Conservation (phyloP, 805 yeast species). For the Zygotorulaspora florentina region DNA sequence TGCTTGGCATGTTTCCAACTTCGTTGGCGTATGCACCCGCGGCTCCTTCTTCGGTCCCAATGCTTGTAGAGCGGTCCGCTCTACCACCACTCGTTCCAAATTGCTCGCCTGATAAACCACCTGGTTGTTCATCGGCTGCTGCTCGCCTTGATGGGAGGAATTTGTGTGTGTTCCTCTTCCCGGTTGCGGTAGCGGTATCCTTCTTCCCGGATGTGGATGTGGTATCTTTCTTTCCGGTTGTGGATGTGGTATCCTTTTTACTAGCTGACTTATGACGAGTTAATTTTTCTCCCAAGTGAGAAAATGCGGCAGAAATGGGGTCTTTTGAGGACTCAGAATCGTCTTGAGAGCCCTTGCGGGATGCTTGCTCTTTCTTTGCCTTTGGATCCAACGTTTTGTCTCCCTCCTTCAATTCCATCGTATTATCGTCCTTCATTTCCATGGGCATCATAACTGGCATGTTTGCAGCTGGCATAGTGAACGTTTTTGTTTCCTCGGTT, state of each 20-base stretch:
- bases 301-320: background rate
- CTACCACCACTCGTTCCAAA: background rate
- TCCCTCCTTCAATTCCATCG: background rate
- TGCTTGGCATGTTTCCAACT: slow-evolving; percentile 27
- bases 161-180: background rate
- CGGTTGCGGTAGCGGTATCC: slow-evolving; percentile 1
- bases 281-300: no score
- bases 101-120: background rate
- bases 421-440: background rate
- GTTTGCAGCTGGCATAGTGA: background rate
- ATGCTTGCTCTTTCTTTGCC: background rate
- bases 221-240: slow-evolving; percentile 1
- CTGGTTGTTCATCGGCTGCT: slow-evolving; percentile 2
- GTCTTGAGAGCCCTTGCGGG: background rate
- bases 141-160: slow-evolving; percentile 4
- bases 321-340: background rate
- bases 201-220: slow-evolving; percentile 1
- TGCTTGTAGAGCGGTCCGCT: slow-evolving; percentile 5
- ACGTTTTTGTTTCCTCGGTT: background rate
- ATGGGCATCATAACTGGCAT: slow-evolving; percentile 1
- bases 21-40: slow-evolving; percentile 19
- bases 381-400: background rate
- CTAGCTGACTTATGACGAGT: background rate
- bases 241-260: slow-evolving; percentile 1
- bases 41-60: slow-evolving; percentile 4